Conservation (phyloP, 331 rosid genomes). For the Telfairia occidentalis region DNA sequence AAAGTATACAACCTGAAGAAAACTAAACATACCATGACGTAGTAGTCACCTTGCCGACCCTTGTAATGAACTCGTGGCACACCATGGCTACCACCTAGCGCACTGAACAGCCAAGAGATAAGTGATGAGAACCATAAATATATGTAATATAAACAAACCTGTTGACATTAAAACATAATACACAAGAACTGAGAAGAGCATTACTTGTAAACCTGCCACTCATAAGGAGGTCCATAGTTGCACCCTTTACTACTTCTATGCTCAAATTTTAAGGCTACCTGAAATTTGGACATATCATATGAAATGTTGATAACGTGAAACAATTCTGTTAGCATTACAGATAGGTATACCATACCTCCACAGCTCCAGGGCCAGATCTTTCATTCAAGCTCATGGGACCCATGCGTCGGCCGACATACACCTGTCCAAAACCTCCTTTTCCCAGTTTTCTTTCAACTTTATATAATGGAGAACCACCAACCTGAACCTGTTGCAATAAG, state of each 20-base stretch:
- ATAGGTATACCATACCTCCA: slow-evolving; percentile 27
- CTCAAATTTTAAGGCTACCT: slow-evolving; percentile 46
- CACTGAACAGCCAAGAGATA: slow-evolving; percentile 17
- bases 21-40: slow-evolving; percentile 28
- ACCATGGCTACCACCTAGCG: slow-evolving; percentile 43
- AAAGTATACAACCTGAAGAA: background rate
- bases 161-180: background rate
- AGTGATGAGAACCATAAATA: background rate
- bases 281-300: background rate
- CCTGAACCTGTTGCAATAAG: slow-evolving; percentile 33
- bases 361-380: slow-evolving; percentile 35
- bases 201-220: slow-evolving; percentile 49
- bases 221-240: slow-evolving; percentile 40
- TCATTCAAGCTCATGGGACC: slow-evolving; percentile 15
- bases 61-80: slow-evolving; percentile 41
- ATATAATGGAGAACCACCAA: slow-evolving; percentile 44
- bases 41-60: slow-evolving; percentile 44
- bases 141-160: background rate
- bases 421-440: slow-evolving; percentile 44
- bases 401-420: slow-evolving; percentile 33
- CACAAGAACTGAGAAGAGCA: background rate
- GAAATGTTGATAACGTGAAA: background rate
- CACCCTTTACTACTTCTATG: slow-evolving; percentile 47
- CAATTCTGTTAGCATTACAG: background rate
- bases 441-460: slow-evolving; percentile 34